These are phyloP conservation scores for Cucumis sativus DNA, from an alignment of 306 rosid species.

Conservation along the genomic window DNA sequence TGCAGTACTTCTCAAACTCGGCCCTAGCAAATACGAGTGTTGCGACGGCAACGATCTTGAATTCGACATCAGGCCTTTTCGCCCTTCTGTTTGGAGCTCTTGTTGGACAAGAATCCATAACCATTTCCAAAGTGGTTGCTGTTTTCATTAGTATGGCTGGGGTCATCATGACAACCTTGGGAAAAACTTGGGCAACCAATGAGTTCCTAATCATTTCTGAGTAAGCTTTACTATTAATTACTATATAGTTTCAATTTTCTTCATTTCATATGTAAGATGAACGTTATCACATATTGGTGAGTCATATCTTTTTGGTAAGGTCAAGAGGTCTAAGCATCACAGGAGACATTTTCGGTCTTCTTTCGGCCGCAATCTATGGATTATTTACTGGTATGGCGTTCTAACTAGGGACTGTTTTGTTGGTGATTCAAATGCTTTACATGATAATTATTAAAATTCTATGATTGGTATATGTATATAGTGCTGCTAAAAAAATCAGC, in stretches of 20 bases:
- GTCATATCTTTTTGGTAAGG: slow-evolving; percentile 15
- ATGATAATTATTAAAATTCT: slow-evolving; percentile 8
- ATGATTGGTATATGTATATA: slow-evolving; percentile 16
- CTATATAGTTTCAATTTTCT: not conserved
- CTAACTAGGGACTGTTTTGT: not conserved
- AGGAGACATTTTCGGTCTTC: slow-evolving; percentile 50
- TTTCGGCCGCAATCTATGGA: slow-evolving; percentile 52
- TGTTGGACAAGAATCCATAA: slow-evolving; percentile 49
- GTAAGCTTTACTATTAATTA: slow-evolving; percentile 18
- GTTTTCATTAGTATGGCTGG: slow-evolving; percentile 60
- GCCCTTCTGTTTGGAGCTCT: slow-evolving; percentile 60
- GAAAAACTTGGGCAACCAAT: slow-evolving; percentile 55
- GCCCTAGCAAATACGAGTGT: slow-evolving; percentile 72
- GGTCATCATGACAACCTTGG: slow-evolving; percentile 51
- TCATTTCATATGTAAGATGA: not conserved
- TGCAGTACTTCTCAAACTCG: slow-evolving; percentile 57
- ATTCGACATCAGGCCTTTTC: slow-evolving; percentile 55
- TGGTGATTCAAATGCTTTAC: not conserved
- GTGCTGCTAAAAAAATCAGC: slow-evolving; percentile 60
- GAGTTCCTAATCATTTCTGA: slow-evolving; percentile 27
- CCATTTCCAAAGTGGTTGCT: slow-evolving; percentile 35
- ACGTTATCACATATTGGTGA: not conserved
- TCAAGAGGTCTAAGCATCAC: slow-evolving; percentile 33
- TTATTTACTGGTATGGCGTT: slow-evolving; percentile 47
- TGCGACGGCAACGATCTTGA: slow-evolving; percentile 53